Evolutionary conservation across 305 asterid species (phyloP).

Genomic region (Salvia sclarea): DNA sequence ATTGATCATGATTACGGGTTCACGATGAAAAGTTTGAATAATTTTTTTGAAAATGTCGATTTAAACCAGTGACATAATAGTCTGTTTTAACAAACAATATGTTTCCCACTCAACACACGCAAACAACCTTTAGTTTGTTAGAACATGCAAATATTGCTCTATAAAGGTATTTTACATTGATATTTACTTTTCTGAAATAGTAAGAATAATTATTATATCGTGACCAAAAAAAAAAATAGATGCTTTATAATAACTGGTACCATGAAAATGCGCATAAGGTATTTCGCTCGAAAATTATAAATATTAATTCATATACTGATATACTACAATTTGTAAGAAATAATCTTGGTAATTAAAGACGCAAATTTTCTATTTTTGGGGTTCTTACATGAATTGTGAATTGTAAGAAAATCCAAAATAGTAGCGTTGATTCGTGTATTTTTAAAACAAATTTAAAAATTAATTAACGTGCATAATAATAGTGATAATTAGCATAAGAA

Average conservation of each 20-base stretch:
- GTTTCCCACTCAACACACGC: not conserved
- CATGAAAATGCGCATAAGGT: not conserved
- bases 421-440: too few species aligned
- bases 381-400: too few species aligned
- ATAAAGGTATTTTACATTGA: not conserved
- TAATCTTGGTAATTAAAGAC: too few species aligned
- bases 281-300: not conserved
- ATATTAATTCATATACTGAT: too few species aligned
- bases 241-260: not conserved
- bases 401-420: too few species aligned
- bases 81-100: not conserved
- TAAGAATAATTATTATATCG: not conserved
- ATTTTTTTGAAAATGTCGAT: not conserved
- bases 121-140: constrained; percentile 17
- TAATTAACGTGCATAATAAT: too few species aligned
- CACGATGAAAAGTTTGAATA: not conserved
- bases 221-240: not conserved
- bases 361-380: too few species aligned
- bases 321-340: too few species aligned
- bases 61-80: not conserved
- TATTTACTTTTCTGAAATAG: not conserved
- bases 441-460: too few species aligned
- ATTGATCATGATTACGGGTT: not conserved
- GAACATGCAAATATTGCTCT: not conserved
- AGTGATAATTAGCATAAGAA: too few species aligned